Evolutionary conservation across 225 moss, liverwort and hornwort species (phyloP).

Genomic region (Anthoceros angustus): DNA sequence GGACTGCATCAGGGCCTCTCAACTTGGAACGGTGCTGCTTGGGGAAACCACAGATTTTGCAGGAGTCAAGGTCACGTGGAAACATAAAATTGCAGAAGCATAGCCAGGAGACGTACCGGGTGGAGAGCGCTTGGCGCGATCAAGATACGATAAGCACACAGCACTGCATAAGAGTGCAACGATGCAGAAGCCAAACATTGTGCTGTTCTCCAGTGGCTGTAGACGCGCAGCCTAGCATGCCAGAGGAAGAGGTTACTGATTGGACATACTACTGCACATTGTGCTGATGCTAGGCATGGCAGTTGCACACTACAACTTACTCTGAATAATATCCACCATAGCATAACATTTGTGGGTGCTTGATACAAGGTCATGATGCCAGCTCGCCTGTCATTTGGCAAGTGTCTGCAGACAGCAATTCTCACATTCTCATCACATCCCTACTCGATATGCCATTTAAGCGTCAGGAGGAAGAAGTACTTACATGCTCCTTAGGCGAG

Average conservation of each 20-base stretch:
- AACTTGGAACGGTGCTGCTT: no score
- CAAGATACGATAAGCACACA: background rate
- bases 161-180: background rate
- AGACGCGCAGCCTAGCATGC: background rate
- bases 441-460: background rate
- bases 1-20: no score
- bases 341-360: background rate
- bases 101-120: background rate
- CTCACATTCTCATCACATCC: background rate
- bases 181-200: background rate
- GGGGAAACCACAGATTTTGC: no score
- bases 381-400: background rate
- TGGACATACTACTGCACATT: no score
- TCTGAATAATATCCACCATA: background rate
- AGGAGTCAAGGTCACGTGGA: no score
- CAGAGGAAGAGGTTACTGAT: background rate
- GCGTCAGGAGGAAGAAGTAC: background rate
- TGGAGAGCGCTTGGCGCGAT: background rate
- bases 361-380: background rate
- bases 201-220: background rate
- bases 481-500: conserved; percentile 1
- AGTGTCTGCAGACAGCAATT: background rate
- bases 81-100: no score
- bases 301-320: background rate
- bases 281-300: no score